Base-by-base conservation (phyloP, 2,329 filamentous ascomycete species). In the Colletotrichum tropicicola region DNA sequence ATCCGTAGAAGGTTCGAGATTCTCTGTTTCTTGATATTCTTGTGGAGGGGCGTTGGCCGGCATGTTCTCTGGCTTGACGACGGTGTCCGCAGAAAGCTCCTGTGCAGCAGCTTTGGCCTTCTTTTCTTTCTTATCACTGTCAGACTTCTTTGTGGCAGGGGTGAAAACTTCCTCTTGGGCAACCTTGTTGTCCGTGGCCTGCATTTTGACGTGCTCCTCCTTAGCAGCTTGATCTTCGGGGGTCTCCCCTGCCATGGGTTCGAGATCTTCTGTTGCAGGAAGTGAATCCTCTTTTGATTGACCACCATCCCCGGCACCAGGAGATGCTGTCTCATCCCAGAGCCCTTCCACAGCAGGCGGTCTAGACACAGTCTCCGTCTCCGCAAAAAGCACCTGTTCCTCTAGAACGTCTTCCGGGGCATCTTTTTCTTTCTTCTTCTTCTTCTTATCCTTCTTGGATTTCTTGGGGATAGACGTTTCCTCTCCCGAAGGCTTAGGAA, bases 381-480 rank as follows among this genome's bases (percentile, higher is more conserved):
- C 48, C 17, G 17, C 8, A 23, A 17, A 7, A 3, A 27, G 12
- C 21, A 7, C 12, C 39, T 51, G 44, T 35, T 49, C 57, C 15
- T 45, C 57, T 17, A 28, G n/a, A 17, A 13, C 19, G 12, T 54
- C 48, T 12, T 21, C 12, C 4, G 39, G 5, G 15, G n/a, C 21
- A 21, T 3, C 27, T 35, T 35, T 39, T 35, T 3, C 27, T 35
- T 35, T 39, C 39, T 66, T 67, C 45, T 37, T 65, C 43, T 62
- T 61, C 45, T 68, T 70, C 48, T 60, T 72, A 55, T 70, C 65
- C 23, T 68, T 70, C 55, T 71, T 70, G 13, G 68, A 70, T 41
- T 49, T 54, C 30, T 66, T 59, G 5, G 49, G 27, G 21, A 35
- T 15, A 12, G 51, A 6, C n/a, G 21, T 27, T 3, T 59, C 27